Evolutionary conservation across 805 yeast genomes (phyloP), one percentile per base, ranked within the genome.

Genomic region (Nakazawaea pomicola): DNA sequence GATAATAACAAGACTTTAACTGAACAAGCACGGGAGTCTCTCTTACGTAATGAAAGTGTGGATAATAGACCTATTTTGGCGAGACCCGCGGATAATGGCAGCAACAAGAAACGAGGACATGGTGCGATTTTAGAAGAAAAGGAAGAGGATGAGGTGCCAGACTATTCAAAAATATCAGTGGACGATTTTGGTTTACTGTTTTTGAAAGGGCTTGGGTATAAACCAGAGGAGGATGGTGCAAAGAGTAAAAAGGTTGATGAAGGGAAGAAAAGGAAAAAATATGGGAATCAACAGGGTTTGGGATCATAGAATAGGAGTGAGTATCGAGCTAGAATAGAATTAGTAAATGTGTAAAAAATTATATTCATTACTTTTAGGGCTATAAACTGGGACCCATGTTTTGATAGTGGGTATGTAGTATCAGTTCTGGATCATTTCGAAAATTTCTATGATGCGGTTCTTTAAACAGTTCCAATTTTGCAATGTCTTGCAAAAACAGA

Each of bases 181-280:
- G 45, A 42, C n/a, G 38, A 42, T 21, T 42, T 42, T 20, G 45
- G 45, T 6, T 23, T 42, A 15, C 41, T 37, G 41, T 42, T 42
- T 20, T 33, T 42, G 28, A 36, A 33, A 33, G 45, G 45, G 14
- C 29, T 42, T n/a, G 45, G 45, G 6, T 42, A 37, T 19, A 19
- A 37, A 6, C 36, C 34, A 3, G 29, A 29, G 10, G 12, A n/a
- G 3, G 40, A 41, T n/a, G n/a, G n/a, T n/a, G n/a, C n/a, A 1
- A 30, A 12, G 4, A 32, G 16, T 11, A 19, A 15, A 15, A 27
- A 16, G 29, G 15, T 6, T 7, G 23, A n/a, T 12, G 29, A 6
- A 2, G 16, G 19, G 4, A 33, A 33, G 23, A 20, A 24, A 31
- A 31, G 12, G 16, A 36, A 37, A 10, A 29, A 25, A 16, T 42